Conservation (phyloP, 192 early-diverging fungal species). For the Coemansia interrupta region DNA sequence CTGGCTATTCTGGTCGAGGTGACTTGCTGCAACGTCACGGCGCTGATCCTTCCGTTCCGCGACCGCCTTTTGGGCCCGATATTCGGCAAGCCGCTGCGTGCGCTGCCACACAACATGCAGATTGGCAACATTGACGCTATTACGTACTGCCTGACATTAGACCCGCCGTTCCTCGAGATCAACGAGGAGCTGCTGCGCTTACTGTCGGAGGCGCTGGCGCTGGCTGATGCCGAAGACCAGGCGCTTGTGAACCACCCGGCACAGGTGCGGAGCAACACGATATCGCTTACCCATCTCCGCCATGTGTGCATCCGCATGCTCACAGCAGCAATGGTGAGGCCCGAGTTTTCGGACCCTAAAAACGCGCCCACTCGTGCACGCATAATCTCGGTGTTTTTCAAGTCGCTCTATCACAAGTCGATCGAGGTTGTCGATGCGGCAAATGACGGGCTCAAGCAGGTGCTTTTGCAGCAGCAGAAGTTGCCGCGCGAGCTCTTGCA, state of each 20-base stretch:
- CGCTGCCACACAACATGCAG: slow-evolving; percentile 92
- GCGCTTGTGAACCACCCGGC: slow-evolving; percentile 77
- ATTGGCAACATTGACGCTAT: slow-evolving; percentile 99
- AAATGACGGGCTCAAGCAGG: slow-evolving; percentile 83
- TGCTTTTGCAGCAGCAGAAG: slow-evolving; percentile 59
- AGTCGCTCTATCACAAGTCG: slow-evolving; percentile 92
- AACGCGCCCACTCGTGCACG: slow-evolving; percentile 78
- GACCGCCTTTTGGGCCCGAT: slow-evolving; percentile 88
- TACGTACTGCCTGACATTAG: slow-evolving; percentile 87
- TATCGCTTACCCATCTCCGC: slow-evolving; percentile 79
- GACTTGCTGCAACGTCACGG: slow-evolving; percentile 75
- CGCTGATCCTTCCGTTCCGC: slow-evolving; percentile 75
- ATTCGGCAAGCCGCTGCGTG: slow-evolving; percentile 93
- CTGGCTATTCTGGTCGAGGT: slow-evolving; percentile 78
- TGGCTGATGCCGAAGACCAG: slow-evolving; percentile 98
- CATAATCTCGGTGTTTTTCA: slow-evolving; percentile 98
- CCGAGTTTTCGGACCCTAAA: slow-evolving; percentile 71
- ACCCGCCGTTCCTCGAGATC: slow-evolving; percentile 84
- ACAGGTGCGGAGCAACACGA: slow-evolving; percentile 75
- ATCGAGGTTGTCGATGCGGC: slow-evolving; percentile 94
- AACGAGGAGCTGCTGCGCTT: slow-evolving; percentile 88
- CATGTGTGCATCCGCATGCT: slow-evolving; percentile 97
- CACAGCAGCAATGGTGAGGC: slow-evolving; percentile 85
- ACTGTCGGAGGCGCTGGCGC: slow-evolving; percentile 83
- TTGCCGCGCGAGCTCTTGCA: slow-evolving; percentile 93